Evolutionary conservation across 2,329 filamentous ascomycete species (phyloP).

Genomic region (Colletotrichum lini): DNA sequence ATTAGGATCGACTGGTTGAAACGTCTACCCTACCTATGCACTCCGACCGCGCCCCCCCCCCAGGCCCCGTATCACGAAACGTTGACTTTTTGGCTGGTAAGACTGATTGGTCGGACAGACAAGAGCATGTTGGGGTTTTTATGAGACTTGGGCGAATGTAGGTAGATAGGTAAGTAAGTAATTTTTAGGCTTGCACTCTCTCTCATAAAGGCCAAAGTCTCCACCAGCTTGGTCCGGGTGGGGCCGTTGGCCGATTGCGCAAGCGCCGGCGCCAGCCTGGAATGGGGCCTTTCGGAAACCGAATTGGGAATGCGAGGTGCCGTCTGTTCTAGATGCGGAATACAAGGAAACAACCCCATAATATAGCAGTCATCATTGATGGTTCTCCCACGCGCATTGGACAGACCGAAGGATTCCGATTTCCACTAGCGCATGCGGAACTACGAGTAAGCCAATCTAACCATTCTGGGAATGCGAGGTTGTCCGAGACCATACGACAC

Average conservation of each 20-base stretch:
- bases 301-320: constrained; percentile 31
- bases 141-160: neutral
- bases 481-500: constrained; percentile 3
- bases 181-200: neutral
- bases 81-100: constrained; percentile 1
- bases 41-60: constrained; percentile 4
- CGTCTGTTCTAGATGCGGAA: too few relatives aligned
- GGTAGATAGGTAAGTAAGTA: too few relatives aligned
- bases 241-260: neutral
- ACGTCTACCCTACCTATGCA: constrained; percentile 15
- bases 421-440: neutral
- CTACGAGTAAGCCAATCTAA: neutral
- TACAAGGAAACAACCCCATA: too few relatives aligned
- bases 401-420: neutral
- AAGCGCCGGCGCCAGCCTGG: neutral
- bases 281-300: constrained; percentile 24
- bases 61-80: constrained; percentile 20
- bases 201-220: neutral
- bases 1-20: constrained; percentile 25
- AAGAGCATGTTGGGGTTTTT: neutral
- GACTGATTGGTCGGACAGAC: constrained; percentile 8
- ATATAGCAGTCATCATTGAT: neutral
- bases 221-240: neutral
- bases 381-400: neutral
- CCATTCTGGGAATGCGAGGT: constrained; percentile 25